Conservation (phyloP, 345 rosid genomes). For the Physaria fendleri region DNA sequence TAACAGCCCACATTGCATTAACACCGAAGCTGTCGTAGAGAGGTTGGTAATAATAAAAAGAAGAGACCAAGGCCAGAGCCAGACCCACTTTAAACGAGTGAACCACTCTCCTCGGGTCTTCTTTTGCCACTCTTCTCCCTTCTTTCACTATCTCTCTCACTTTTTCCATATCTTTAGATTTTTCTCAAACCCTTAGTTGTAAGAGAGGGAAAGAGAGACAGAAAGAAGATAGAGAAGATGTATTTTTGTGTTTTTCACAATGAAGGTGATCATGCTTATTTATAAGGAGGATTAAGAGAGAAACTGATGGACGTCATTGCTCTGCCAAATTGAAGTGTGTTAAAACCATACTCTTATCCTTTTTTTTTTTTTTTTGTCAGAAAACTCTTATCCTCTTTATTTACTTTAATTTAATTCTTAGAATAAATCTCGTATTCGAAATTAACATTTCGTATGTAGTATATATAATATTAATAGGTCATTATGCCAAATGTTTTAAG, state of each 20-base stretch:
- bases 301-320: background rate
- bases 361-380: too few species aligned
- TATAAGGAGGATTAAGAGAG: constrained; percentile 17
- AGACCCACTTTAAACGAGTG: constrained; percentile 75
- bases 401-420: too few species aligned
- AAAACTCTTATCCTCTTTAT: too few species aligned
- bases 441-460: too few species aligned
- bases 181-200: background rate
- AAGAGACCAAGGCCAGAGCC: constrained; percentile 55
- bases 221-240: background rate
- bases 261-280: constrained; percentile 8
- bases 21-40: constrained; percentile 56
- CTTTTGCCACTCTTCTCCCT: constrained; percentile 41
- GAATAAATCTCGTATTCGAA: too few species aligned
- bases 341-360: too few species aligned
- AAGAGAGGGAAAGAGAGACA: background rate
- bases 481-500: too few species aligned
- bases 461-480: too few species aligned
- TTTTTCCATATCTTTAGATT: constrained; percentile 21
- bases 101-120: constrained; percentile 59
- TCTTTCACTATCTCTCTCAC: constrained; percentile 9
- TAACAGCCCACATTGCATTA: constrained; percentile 77
- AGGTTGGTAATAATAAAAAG: constrained; percentile 55
- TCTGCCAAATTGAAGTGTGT: too few species aligned
- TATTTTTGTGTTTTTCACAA: constrained; percentile 9